Evolutionary conservation across 768 basidiomycete species (phyloP).

Genomic region (Tulasnella sp.): DNA sequence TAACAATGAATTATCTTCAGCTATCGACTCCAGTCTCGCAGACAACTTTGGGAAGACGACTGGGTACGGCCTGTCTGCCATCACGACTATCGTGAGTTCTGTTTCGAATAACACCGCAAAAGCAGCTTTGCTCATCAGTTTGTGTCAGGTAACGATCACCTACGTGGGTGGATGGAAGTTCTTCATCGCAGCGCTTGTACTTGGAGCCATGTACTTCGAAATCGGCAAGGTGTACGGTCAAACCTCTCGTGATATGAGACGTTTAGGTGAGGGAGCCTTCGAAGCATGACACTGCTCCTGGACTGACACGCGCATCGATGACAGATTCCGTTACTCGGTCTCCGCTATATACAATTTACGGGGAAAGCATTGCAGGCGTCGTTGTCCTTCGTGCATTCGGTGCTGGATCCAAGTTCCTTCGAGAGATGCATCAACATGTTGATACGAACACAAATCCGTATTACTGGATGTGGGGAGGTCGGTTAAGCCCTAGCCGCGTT

Average conservation of each 20-base stretch:
- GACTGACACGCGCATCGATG: not conserved
- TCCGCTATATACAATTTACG: constrained; percentile 46
- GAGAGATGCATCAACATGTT: constrained; percentile 75
- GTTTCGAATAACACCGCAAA: not conserved
- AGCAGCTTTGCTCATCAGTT: not conserved
- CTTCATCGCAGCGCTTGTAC: constrained; percentile 46
- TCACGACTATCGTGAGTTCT: constrained; percentile 50
- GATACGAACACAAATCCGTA: constrained; percentile 59
- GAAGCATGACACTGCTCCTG: not conserved
- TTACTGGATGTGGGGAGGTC: constrained; percentile 89
- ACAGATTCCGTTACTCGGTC: constrained; percentile 41
- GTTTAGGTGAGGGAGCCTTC: constrained; percentile 28
- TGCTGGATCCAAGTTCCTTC: constrained; percentile 74
- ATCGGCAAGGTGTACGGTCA: constrained; percentile 59
- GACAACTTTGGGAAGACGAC: constrained; percentile 80
- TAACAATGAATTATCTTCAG: constrained; percentile 32
- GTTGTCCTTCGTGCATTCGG: constrained; percentile 69
- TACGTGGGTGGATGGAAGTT: constrained; percentile 74
- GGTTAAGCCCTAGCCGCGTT: not conserved
- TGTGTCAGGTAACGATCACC: constrained; percentile 45
- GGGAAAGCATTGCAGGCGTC: constrained; percentile 42
- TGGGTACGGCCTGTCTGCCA: constrained; percentile 58
- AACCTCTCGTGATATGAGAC: constrained; percentile 78
- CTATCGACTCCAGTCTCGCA: constrained; percentile 72
- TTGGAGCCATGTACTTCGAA: constrained; percentile 63